A percentile compares a stretch with the other conserved stretches of the same genome.
These are phyloP conservation scores for Trametes villosa DNA, from an alignment of 768 basidiomycete species.

Conservation along the genomic window DNA sequence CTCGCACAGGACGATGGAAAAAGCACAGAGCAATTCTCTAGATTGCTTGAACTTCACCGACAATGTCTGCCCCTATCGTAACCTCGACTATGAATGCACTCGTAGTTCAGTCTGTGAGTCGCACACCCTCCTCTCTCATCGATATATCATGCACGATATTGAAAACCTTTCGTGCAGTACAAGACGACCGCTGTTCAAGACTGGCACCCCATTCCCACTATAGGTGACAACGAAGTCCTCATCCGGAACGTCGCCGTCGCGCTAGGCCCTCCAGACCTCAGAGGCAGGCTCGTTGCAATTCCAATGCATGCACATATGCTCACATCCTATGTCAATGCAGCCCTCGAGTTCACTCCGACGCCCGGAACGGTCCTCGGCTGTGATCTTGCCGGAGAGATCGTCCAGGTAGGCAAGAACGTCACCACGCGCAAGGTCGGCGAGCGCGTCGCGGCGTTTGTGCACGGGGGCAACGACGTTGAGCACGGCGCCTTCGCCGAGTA, in stretches of 20 bases:
- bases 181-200: constrained; percentile 4
- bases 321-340: background rate
- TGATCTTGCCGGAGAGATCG: constrained; percentile 32
- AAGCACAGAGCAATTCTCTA: too few relatives aligned
- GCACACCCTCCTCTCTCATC: too few relatives aligned
- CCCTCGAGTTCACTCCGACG: constrained; percentile 3
- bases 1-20: too few relatives aligned
- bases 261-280: constrained; percentile 19
- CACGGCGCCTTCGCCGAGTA: constrained; percentile 33
- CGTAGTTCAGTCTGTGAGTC: too few relatives aligned
- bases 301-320: background rate
- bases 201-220: constrained; percentile 4
- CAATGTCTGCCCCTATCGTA: too few relatives aligned
- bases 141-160: too few relatives aligned
- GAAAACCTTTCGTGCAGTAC: too few relatives aligned
- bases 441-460: constrained; percentile 30
- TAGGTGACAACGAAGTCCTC: constrained; percentile 25
- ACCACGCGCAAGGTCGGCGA: constrained; percentile 26
- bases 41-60: too few relatives aligned
- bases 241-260: constrained; percentile 20
- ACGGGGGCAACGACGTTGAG: constrained; percentile 20
- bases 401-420: constrained; percentile 27
- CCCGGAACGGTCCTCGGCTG: constrained; percentile 27
- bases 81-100: too few relatives aligned
- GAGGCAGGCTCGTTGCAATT: constrained; percentile 3